These are phyloP conservation scores for Firmiana major DNA, from an alignment of 345 rosid species.

Conservation along the genomic window DNA sequence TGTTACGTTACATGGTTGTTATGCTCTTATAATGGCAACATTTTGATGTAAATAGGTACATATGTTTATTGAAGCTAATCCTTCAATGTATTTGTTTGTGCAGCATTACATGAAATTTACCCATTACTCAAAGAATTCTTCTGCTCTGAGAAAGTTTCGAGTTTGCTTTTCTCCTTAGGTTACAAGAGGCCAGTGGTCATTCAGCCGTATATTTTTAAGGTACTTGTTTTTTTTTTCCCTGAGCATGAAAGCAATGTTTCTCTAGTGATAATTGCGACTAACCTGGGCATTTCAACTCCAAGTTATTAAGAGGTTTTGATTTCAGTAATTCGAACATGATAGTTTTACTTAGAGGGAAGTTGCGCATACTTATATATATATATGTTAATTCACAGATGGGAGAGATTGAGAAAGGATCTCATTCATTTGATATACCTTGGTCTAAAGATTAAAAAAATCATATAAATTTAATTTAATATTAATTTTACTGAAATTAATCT, in stretches of 20 bases:
- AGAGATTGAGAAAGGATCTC: neutral
- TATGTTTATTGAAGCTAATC: neutral
- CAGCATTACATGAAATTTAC: constrained; percentile 87
- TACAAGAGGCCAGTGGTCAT: constrained; percentile 70
- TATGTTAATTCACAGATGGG: too few relatives aligned
- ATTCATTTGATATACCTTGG: neutral
- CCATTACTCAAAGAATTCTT: constrained; percentile 69
- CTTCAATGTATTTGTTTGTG: constrained; percentile 20
- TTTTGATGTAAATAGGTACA: constrained; percentile 5
- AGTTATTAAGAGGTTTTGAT: neutral
- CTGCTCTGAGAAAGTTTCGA: constrained; percentile 51
- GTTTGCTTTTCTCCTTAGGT: constrained; percentile 62
- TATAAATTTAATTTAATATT: too few relatives aligned
- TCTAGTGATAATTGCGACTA: neutral
- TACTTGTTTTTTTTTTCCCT: constrained; percentile 15
- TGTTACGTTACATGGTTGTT: neutral
- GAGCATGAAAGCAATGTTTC: neutral
- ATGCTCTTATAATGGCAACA: neutral
- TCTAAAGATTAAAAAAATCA: neutral
- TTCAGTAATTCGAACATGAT: neutral
- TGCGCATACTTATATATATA: too few relatives aligned
- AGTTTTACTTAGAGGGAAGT: neutral
- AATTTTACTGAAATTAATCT: too few relatives aligned
- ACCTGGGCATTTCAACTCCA: constrained; percentile 5
- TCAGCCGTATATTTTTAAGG: constrained; percentile 99